Evolutionary conservation across 177 flowering plant species (phyloP), one percentile per base, ranked within the genome.

Genomic region (Telopea speciosissima): DNA sequence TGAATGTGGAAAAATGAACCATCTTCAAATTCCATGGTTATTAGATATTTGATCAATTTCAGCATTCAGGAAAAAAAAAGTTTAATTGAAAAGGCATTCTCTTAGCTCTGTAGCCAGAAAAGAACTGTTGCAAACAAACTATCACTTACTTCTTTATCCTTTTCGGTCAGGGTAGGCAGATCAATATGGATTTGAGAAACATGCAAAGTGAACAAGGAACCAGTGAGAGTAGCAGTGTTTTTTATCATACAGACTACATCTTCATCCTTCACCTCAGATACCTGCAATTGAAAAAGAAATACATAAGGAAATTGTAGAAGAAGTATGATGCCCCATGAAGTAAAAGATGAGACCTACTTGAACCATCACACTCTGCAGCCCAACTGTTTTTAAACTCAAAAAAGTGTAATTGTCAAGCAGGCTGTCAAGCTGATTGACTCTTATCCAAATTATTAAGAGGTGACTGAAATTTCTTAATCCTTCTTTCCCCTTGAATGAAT

Each of bases 121-220:
- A 52, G 22, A 21, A 70, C 24, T 28, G 24, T 59, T 73, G 66
- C 40, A 49, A 68, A 59, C 58, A 63, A 63, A 44, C 52, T 56
- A 25, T 56, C 25, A 76, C 79, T 74, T 70, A 93, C 99, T 85
- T 95, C 83, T 85, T 92, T 95, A 79, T 95, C 99, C 74, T 88
- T 83, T 23, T 89, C 97, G 65, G 97, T 74, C 24, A 95, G 86
- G 22, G 99, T 95, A 56, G 98, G 99, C 77, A 91, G 71, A 63
- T 87, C 92, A 78, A 95, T 92, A 73, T 36, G 97, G 69, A 92
- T 80, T 86, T 95, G 97, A 71, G 96, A 88, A 64, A 76, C 85
- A 80, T 95, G 99, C 82, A 95, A 68, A 8, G 97, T 95, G 80
- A 88, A 95, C 78, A 91, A 72, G 68, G 96, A 78, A 14, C 97